Conservation (phyloP, 2,329 filamentous ascomycete genomes). For the Tolypocladium guangdongense region DNA sequence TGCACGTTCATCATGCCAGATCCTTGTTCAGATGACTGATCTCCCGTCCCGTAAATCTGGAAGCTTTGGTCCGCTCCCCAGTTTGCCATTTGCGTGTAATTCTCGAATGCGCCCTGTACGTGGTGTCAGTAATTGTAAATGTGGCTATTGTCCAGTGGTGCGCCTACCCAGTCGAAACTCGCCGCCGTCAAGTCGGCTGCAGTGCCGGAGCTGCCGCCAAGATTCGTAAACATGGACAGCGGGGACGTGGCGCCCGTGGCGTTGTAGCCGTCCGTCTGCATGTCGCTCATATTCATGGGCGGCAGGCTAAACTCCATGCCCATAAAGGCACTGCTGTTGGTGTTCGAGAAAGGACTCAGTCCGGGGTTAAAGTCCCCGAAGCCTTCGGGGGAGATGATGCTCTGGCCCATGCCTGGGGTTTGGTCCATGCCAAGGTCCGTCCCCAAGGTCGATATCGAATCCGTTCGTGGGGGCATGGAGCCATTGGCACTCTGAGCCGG, state of each 20-base stretch:
- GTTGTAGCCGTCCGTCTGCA: constrained; percentile 19
- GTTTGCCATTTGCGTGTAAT: constrained; percentile 40
- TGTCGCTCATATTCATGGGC: constrained; percentile 17
- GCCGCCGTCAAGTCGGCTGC: constrained; percentile 32
- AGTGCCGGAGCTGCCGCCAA: constrained; percentile 18
- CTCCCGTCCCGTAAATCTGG: constrained; percentile 32
- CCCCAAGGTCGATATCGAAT: constrained; percentile 17
- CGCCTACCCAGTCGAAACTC: constrained; percentile 49
- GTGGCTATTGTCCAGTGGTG: neutral
- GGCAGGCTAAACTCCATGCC: constrained; percentile 32
- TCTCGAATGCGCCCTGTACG: constrained; percentile 42
- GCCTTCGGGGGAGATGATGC: constrained; percentile 13
- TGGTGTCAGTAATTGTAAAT: constrained; percentile 11
- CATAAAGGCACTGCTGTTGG: constrained; percentile 29
- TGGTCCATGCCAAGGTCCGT: constrained; percentile 29
- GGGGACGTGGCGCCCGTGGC: constrained; percentile 26
- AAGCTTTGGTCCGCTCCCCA: constrained; percentile 43
- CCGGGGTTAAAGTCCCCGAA: constrained; percentile 15
- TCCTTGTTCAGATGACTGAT: constrained; percentile 13
- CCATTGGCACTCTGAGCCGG: constrained; percentile 7
- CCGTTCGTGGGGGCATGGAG: constrained; percentile 7
- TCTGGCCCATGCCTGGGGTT: constrained; percentile 14
- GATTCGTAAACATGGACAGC: constrained; percentile 41
- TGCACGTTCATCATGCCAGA: constrained; percentile 11
- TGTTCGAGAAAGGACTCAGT: constrained; percentile 20